Conservation (phyloP, 176 grass and related monocot species). For the Neostapfia colusana region DNA sequence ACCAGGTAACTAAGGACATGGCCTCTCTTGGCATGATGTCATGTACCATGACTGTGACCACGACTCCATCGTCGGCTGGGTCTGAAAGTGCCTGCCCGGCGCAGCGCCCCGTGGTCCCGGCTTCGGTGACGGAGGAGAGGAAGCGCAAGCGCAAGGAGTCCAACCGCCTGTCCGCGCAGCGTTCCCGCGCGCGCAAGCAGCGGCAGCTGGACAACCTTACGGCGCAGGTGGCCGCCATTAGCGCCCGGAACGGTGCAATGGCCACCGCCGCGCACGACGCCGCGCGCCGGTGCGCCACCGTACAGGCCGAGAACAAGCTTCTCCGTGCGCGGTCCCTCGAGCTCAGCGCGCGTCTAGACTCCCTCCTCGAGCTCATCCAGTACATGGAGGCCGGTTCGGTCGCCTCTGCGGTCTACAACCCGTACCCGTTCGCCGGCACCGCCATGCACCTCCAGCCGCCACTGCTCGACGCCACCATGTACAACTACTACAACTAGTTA, state of each 20-base stretch:
- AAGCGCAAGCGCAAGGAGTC: slow-evolving; percentile 75
- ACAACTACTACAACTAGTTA: slow-evolving; percentile 26
- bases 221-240: slow-evolving; percentile 42
- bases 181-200: slow-evolving; percentile 69
- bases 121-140: slow-evolving; percentile 49
- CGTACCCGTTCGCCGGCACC: not conserved
- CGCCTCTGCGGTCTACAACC: not conserved
- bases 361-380: slow-evolving; percentile 33
- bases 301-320: slow-evolving; percentile 59
- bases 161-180: no score
- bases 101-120: not conserved
- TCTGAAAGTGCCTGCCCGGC: slow-evolving; percentile 9
- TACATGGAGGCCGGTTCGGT: slow-evolving; percentile 32
- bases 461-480: slow-evolving; percentile 11
- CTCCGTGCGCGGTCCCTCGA: slow-evolving; percentile 49
- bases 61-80: slow-evolving; percentile 2
- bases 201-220: slow-evolving; percentile 52
- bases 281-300: slow-evolving; percentile 28
- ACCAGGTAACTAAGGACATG: slow-evolving; percentile 44
- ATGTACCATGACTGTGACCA: not conserved
- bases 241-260: slow-evolving; percentile 48
- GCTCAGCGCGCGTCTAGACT: slow-evolving; percentile 46
- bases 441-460: not conserved
- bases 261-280: slow-evolving; percentile 23
- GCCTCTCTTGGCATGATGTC: slow-evolving; percentile 34